These are phyloP conservation scores for Trichomonas vaginalis DNA, from an alignment of 208 protist species.

Conservation along the genomic window DNA sequence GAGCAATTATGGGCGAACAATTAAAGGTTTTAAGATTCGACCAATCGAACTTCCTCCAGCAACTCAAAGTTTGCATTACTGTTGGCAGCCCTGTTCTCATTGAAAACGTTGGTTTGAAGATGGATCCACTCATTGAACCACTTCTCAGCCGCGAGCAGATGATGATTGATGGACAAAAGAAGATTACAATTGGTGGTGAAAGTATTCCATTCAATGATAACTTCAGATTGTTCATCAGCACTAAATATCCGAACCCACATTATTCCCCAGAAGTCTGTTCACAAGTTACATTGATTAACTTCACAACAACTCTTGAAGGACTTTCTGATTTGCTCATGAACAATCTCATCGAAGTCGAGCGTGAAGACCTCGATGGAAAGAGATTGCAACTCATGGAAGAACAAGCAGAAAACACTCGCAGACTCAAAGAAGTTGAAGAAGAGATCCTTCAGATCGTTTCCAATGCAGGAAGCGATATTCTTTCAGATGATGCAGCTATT, in stretches of 20 bases:
- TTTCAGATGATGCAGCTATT: conserved; percentile 86
- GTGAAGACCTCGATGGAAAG: conserved; percentile 82
- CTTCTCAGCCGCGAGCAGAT: conserved; percentile 71
- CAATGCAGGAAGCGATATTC: conserved; percentile 65
- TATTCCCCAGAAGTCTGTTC: conserved; percentile 90
- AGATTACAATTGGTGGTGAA: background rate
- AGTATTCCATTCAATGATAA: conserved; percentile 56
- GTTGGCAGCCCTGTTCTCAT: conserved; percentile 58
- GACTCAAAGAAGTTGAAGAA: conserved; percentile 84
- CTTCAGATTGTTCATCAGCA: conserved; percentile 85
- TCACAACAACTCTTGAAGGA: conserved; percentile 87
- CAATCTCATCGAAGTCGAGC: conserved; percentile 83
- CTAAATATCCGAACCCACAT: conserved; percentile 87
- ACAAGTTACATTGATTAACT: conserved; percentile 93
- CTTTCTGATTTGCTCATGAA: conserved; percentile 93
- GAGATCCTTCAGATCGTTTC: conserved; percentile 71
- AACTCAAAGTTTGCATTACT: conserved; percentile 43
- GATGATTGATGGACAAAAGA: conserved; percentile 57
- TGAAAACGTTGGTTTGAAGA: conserved; percentile 75
- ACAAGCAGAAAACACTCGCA: conserved; percentile 92
- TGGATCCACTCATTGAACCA: conserved; percentile 86
- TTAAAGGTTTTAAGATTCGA: conserved; percentile 66
- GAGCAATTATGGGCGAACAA: conserved; percentile 67
- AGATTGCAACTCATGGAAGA: conserved; percentile 68
- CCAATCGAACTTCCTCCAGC: conserved; percentile 54